These are phyloP conservation scores for Paecilomyces niveus DNA, from an alignment of 2,329 filamentous ascomycete species.

Conservation along the genomic window DNA sequence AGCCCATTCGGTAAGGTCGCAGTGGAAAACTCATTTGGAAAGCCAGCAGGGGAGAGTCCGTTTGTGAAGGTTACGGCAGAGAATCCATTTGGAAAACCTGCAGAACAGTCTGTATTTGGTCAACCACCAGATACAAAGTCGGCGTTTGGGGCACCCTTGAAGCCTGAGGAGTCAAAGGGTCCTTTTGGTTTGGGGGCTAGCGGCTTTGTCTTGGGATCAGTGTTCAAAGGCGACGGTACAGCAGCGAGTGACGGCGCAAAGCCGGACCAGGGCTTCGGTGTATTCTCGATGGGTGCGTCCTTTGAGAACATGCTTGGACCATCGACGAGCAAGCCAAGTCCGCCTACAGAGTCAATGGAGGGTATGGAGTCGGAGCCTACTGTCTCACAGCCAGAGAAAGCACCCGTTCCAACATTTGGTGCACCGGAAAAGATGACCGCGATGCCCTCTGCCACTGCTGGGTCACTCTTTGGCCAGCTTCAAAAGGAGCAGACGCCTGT, in stretches of 20 bases:
- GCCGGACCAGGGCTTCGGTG: constrained; percentile 16
- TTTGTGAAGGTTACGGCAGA: constrained; percentile 20
- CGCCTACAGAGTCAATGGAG: constrained; percentile 30
- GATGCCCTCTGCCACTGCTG: constrained; percentile 20
- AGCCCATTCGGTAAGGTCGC: constrained; percentile 5
- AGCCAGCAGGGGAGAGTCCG: constrained; percentile 11
- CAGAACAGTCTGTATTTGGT: constrained; percentile 25
- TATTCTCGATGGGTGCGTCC: constrained; percentile 32
- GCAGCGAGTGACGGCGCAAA: constrained; percentile 34
- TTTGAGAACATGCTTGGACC: constrained; percentile 34
- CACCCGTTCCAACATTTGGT: constrained; percentile 19
- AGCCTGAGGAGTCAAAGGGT: constrained; percentile 18
- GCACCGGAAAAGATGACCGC: constrained; percentile 14
- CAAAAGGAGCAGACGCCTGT: constrained; percentile 18
- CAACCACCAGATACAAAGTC: constrained; percentile 14
- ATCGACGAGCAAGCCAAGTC: constrained; percentile 22
- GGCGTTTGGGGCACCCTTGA: constrained; percentile 19
- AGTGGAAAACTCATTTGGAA: constrained; percentile 21
- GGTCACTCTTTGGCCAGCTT: constrained; percentile 25
- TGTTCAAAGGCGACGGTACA: constrained; percentile 37
- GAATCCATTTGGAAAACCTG: constrained; percentile 22
- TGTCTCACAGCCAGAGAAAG: constrained; percentile 12
- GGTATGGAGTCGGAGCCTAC: constrained; percentile 24
- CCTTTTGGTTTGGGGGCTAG: constrained; percentile 20
- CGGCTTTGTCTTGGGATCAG: constrained; percentile 37